Conservation (phyloP, 345 rosid species). For the Rhodamnia argentea region DNA sequence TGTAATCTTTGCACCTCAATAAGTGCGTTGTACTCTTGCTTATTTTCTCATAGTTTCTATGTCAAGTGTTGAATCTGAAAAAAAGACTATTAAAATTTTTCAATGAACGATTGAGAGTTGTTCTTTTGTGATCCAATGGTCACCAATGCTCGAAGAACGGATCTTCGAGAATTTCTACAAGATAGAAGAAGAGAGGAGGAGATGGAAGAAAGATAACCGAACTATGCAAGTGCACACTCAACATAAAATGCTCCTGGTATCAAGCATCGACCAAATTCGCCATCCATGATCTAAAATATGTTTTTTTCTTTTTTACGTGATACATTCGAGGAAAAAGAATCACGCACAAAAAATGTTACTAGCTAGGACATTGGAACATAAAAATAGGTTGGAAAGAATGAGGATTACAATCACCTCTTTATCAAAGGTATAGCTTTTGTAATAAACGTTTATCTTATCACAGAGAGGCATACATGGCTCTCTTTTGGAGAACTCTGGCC, state of each 20-base stretch:
- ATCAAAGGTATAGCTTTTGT: neutral
- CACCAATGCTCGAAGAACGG: no score
- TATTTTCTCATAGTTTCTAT: no score
- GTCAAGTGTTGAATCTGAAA: no score
- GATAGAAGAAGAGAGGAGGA: no score
- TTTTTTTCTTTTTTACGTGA: neutral
- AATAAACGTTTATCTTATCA: neutral
- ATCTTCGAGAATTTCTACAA: no score
- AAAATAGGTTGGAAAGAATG: neutral
- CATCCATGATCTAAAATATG: neutral
- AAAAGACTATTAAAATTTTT: no score
- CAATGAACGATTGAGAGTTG: no score
- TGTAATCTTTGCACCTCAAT: neutral
- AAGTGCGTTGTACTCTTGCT: no score
- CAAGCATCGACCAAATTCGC: neutral
- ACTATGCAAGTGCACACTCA: neutral
- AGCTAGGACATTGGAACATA: neutral
- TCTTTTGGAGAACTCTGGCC: neutral
- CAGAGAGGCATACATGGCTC: neutral
- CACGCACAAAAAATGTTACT: neutral
- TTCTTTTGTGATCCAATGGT: no score
- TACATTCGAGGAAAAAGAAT: neutral
- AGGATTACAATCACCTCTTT: neutral
- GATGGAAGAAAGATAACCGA: neutral
- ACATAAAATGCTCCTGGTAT: neutral